Percentiles rank a stretch among this genome's conserved stretches.
Evolutionary conservation across 352 stramenopile species (phyloP).

Genomic region (Phytophthora cryptogea): DNA sequence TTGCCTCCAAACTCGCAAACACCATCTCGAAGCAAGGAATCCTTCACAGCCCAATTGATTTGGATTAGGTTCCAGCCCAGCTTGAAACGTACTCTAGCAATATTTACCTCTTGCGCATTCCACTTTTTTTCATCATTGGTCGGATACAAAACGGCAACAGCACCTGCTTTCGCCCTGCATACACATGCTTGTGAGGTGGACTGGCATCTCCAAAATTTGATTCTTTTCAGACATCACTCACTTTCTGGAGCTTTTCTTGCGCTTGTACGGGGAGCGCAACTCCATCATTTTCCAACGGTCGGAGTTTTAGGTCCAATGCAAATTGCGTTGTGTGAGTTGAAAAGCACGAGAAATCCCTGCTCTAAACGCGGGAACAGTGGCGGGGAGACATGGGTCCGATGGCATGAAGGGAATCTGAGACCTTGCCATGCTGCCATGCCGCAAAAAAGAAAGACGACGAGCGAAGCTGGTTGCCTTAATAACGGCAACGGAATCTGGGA

Average conservation of each 20-base stretch:
- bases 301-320: constrained; percentile 7
- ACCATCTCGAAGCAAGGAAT: constrained; percentile 66
- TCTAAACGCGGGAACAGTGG: neutral
- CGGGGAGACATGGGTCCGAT: constrained; percentile 13
- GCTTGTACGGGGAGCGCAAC: constrained; percentile 25
- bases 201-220: neutral
- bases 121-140: constrained; percentile 26
- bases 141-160: neutral
- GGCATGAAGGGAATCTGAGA: constrained; percentile 30
- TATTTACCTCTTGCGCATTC: constrained; percentile 49
- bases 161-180: constrained; percentile 22
- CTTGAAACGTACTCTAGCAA: neutral
- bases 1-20: constrained; percentile 79
- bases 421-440: constrained; percentile 19
- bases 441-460: constrained; percentile 19
- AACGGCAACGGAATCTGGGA: constrained; percentile 26
- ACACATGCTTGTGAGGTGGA: constrained; percentile 3
- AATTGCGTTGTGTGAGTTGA: constrained; percentile 30
- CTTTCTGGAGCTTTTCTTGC: constrained; percentile 37
- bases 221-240: constrained; percentile 23
- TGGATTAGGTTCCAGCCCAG: neutral
- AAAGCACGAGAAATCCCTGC: constrained; percentile 11
- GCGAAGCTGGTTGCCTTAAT: too few relatives aligned
- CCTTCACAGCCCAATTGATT: constrained; percentile 34
- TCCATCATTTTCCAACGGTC: constrained; percentile 29